phyloP scores from a whole-genome alignment of 2,329 filamentous ascomycete genomes.

The Plenodomus biglobosus region DNA sequence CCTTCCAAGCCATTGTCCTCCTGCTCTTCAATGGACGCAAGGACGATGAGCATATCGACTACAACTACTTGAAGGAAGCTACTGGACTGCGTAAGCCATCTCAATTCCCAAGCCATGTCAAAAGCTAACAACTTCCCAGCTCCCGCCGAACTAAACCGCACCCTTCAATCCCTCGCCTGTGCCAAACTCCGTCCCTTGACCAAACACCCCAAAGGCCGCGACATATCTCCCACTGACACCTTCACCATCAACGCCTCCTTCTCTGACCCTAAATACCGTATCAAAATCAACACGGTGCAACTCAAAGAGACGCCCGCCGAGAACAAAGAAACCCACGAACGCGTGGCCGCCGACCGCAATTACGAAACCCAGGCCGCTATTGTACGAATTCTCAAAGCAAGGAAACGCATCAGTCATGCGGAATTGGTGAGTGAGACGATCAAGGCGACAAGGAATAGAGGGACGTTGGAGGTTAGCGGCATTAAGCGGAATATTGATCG shows the following conservation, averaged over 20 bases:
- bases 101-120: not conserved
- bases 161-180: constrained; percentile 91
- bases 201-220: constrained; percentile 82
- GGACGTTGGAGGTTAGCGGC: constrained; percentile 78
- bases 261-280: constrained; percentile 76
- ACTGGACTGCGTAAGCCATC: constrained; percentile 67
- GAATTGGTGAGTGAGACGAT: constrained; percentile 92
- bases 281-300: constrained; percentile 99
- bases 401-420: constrained; percentile 83
- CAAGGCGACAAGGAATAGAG: constrained; percentile 80
- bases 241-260: constrained; percentile 83
- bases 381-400: constrained; percentile 93
- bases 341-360: constrained; percentile 83
- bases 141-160: constrained; percentile 79
- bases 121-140: constrained; percentile 48
- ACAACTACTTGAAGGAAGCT: constrained; percentile 71
- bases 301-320: constrained; percentile 94
- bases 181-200: constrained; percentile 80
- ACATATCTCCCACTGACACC: constrained; percentile 75
- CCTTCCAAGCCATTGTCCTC: constrained; percentile 88
- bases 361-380: constrained; percentile 98
- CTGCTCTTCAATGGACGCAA: constrained; percentile 80
- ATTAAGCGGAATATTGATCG: constrained; percentile 98
- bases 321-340: constrained; percentile 90
- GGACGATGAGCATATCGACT: constrained; percentile 66